These are phyloP conservation scores for Morella rubra DNA, from an alignment of 306 rosid genomes.

Conservation along the genomic window DNA sequence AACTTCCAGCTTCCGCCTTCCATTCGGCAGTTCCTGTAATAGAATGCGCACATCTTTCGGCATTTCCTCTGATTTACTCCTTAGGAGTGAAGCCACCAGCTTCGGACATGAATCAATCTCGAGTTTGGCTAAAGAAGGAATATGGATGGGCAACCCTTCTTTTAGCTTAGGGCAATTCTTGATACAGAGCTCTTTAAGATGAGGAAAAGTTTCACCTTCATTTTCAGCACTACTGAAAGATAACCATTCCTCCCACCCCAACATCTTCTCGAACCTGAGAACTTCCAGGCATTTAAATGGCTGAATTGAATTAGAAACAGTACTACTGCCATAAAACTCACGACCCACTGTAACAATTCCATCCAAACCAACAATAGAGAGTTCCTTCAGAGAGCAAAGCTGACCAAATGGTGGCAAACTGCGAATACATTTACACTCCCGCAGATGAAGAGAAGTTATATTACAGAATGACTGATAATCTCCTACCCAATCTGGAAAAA, in stretches of 20 bases:
- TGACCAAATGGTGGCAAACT: constrained; percentile 7
- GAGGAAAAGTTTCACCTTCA: neutral
- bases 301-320: neutral
- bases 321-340: constrained; percentile 13
- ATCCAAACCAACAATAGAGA: constrained; percentile 5
- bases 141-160: neutral
- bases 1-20: neutral
- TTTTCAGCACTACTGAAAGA: neutral
- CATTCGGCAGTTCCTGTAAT: neutral
- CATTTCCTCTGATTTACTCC: neutral
- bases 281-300: neutral
- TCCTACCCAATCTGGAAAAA: constrained; percentile 30
- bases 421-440: neutral
- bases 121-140: neutral
- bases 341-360: neutral
- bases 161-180: neutral
- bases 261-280: neutral
- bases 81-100: neutral
- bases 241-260: constrained; percentile 9
- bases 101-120: neutral
- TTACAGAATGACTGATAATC: constrained; percentile 13
- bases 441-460: constrained; percentile 1
- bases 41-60: neutral
- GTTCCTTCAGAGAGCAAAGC: constrained; percentile 15
- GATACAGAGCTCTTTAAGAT: neutral